Conservation (phyloP, 768 basidiomycete genomes). For the Ramaria rubella region DNA sequence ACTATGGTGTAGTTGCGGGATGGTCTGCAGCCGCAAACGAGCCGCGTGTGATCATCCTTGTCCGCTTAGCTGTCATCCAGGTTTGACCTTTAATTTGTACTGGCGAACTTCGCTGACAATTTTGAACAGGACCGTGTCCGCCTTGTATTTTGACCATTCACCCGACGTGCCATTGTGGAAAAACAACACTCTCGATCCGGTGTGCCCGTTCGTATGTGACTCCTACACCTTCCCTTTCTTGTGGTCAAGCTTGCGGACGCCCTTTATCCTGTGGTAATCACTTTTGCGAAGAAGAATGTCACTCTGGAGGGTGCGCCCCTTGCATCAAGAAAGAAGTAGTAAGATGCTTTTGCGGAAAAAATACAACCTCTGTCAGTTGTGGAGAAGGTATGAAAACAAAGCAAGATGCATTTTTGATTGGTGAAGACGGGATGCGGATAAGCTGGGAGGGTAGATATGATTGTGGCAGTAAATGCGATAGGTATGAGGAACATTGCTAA, state of each 20-base stretch:
- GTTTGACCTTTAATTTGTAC: neutral
- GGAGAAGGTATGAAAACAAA: constrained; percentile 47
- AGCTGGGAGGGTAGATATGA: constrained; percentile 61
- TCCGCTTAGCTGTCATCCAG: constrained; percentile 83
- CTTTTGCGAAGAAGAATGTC: constrained; percentile 60
- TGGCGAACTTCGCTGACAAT: neutral
- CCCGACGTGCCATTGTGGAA: constrained; percentile 72
- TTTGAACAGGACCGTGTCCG: constrained; percentile 68
- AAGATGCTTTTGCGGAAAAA: constrained; percentile 78
- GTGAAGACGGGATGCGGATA: constrained; percentile 31
- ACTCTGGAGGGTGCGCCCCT: constrained; percentile 63
- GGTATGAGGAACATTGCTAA: constrained; percentile 33
- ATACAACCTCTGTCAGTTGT: constrained; percentile 52
- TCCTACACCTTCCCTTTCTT: constrained; percentile 26
- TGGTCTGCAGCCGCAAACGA: constrained; percentile 25
- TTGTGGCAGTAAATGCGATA: constrained; percentile 56
- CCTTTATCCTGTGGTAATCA: constrained; percentile 69
- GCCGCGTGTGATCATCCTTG: constrained; percentile 71
- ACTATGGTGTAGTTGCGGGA: constrained; percentile 24
- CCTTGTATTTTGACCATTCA: constrained; percentile 80
- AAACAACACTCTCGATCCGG: constrained; percentile 48
- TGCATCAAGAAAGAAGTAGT: constrained; percentile 52
- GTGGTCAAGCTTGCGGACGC: constrained; percentile 33
- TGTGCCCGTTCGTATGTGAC: constrained; percentile 45
- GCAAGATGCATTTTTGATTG: constrained; percentile 35